Base-by-base conservation (phyloP, 2,329 filamentous ascomycete species). In the Akanthomyces lecanii region DNA sequence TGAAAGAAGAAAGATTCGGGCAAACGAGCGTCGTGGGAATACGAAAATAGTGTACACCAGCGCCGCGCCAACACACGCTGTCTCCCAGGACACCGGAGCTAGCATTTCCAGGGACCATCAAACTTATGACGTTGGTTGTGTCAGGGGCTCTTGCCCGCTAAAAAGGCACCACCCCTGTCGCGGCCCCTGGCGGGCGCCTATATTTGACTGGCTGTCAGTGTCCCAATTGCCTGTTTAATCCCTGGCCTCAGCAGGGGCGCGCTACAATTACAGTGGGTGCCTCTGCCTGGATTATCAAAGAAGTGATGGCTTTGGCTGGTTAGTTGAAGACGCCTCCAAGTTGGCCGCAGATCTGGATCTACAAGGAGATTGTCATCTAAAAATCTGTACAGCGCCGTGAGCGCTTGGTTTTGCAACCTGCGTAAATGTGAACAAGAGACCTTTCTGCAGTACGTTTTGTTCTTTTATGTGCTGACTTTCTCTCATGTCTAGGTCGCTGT, bases 101-200 rank as follows among this genome's bases (percentile, higher is more conserved):
- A 12, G 4, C 16, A 8, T 38, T 40, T 50, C 12, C 33, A 59
- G 56, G 21, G 30, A 50, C 30, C 56, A 50, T 59, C 16, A 45
- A 45, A 38, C 45, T 16, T 30, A 59, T 59, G 56, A 59, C 56
- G 56, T 59, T 51, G 45, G 45, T 50, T 36, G 44, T 38, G 36
- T 51, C 45, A 59, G 56, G 56, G 42, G 40, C 36, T 33, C 4
- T 11, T 21, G n/a, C 50, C 48, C 23, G 14, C 28, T 25, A 25
- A 28, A 8, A 23, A 30, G 28, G 21, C 4, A n/a, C 42, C 28
- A n/a, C 40, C 28, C 16, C 10, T 36, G 44, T 59, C 23, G 45
- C 56, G 36, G 33, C 21, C 45, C 56, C 56, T 51, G 23, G 30
- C 23, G 16, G 33, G 33, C 56, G 56, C 14, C 33, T 59, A 25